Conservation (phyloP, 208 protist genomes). For the Leishmania arabica region DNA sequence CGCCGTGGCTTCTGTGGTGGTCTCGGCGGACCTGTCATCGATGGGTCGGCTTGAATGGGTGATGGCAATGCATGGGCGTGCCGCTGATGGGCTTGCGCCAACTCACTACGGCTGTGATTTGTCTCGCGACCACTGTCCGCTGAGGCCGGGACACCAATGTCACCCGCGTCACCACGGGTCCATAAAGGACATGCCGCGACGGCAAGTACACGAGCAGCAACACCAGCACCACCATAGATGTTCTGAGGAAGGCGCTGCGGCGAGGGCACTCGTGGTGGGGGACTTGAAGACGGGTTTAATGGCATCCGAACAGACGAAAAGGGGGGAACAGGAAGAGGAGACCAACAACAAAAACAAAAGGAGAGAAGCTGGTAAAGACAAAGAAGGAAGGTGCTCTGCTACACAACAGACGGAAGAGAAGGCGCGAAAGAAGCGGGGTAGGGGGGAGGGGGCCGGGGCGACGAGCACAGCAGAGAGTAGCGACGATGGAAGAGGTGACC, state of each 20-base stretch:
- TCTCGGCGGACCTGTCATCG: neutral
- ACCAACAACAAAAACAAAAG: too few species aligned
- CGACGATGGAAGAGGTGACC: neutral
- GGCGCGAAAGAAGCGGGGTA: neutral
- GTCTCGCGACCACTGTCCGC: neutral
- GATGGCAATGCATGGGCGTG: neutral
- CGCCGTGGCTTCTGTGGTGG: neutral
- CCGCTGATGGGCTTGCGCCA: neutral
- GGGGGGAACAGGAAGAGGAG: neutral
- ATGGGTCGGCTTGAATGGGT: neutral
- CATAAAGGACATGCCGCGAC: neutral
- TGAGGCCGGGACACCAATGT: neutral
- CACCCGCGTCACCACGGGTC: neutral
- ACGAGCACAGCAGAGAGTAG: conserved; percentile 6
- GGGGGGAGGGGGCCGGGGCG: neutral
- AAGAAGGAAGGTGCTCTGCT: neutral
- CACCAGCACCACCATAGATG: neutral
- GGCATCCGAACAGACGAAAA: conserved; percentile 14
- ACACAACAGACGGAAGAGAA: neutral
- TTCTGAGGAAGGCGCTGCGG: conserved; percentile 14
- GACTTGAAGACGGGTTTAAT: conserved; percentile 1
- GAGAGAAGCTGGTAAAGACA: neutral
- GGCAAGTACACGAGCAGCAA: neutral
- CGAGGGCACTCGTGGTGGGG: conserved; percentile 13
- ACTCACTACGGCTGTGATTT: neutral